Base-by-base conservation (phyloP, 495 filamentous ascomycete genomes). In the Lasiosphaeria miniovina region DNA sequence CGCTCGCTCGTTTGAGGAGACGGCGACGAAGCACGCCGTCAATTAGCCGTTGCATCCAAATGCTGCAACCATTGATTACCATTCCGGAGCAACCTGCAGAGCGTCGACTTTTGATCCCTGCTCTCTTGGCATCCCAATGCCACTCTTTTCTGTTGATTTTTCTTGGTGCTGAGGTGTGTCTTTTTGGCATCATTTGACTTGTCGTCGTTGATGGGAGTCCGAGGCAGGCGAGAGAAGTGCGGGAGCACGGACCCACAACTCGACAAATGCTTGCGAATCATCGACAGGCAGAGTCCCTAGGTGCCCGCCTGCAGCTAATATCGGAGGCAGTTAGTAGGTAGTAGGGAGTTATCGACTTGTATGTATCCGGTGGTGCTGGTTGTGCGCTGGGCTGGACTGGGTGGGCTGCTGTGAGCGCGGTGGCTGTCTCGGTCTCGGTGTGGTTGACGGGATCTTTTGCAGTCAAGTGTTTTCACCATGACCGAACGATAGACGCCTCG, bases 21-120 rank as follows among this genome's bases (percentile, higher is more conserved):
- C 15, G 34, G 12, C 50, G 33, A 34, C 59, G 49, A 61, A 14
- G 11, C 49, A 35, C 17, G 49, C 8, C 43, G 15, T 55, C 51
- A 63, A 64, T 64, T 64, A 64, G 58, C 62, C 62, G 62, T 64
- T 58, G 49, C 58, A 57, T 49, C 48, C 49, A 33, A 36, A 24
- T 59, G 54, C 61, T 38, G 55, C 49, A 33, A 54, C 41, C 32
- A 53, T 41, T 55, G 51, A 64, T 59, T 64, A 36, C 38, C 61
- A 38, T 53, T 48, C 43, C 61, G 46, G 52, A 58, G 33, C 48
- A 12, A 55, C 49, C 54, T 62, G 55, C 61, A 62, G 56, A 17
- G 36, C 36, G 38, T 49, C 41, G 34, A 46, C 40, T 24, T 49
- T 38, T 36, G 24, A 34, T 36, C 62, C 62, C 58, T 57, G 53